phyloP scores from a whole-genome alignment of 2,329 filamentous ascomycete genomes.

The Cercospora brassicicola region DNA sequence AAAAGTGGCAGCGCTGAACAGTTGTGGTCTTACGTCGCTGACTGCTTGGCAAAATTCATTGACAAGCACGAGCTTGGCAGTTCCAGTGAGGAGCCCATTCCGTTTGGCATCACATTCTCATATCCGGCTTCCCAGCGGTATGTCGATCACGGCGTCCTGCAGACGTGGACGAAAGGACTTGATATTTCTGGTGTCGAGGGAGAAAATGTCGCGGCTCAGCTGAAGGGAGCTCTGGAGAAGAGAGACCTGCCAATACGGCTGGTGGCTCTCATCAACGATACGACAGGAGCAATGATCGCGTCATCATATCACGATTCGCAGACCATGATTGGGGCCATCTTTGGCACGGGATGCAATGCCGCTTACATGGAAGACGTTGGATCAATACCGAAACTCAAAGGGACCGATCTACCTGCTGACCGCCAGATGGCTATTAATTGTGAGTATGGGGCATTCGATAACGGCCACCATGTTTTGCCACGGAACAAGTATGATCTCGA shows the following conservation, averaged over 20 bases:
- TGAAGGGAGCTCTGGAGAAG: constrained; percentile 74
- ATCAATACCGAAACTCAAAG: constrained; percentile 74
- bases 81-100: constrained; percentile 64
- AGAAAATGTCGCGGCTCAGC: constrained; percentile 83
- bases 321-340: constrained; percentile 89
- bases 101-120: constrained; percentile 93
- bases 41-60: constrained; percentile 89
- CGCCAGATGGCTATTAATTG: constrained; percentile 95
- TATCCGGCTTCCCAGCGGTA: constrained; percentile 92
- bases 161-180: constrained; percentile 97
- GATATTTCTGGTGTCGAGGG: constrained; percentile 92
- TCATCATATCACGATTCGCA: constrained; percentile 82
- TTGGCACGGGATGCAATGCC: constrained; percentile 90
- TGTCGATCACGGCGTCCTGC: constrained; percentile 87
- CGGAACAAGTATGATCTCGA: constrained; percentile 81
- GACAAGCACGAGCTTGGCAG: constrained; percentile 73
- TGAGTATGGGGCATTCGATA: constrained; percentile 97
- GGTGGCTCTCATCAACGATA: constrained; percentile 87
- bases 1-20: constrained; percentile 84
- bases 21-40: constrained; percentile 92
- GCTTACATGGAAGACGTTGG: constrained; percentile 87
- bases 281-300: constrained; percentile 86
- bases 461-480: constrained; percentile 85
- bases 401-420: constrained; percentile 71
- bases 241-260: constrained; percentile 80